Conservation (phyloP, 2,329 filamentous ascomycete species). For the Macrophomina tecta region DNA sequence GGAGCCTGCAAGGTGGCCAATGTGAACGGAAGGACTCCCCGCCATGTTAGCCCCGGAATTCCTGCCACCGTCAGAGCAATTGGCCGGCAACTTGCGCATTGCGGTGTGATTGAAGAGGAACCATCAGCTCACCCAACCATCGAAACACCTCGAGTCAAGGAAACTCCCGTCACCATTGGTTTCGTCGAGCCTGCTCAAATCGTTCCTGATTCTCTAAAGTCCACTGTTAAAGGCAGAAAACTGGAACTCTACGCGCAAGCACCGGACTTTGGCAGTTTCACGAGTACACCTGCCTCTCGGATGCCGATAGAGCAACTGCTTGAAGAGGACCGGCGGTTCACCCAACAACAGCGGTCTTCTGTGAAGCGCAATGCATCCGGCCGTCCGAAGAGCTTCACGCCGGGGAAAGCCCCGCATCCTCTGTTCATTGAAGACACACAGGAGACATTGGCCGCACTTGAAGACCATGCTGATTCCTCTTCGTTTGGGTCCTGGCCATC, state of each 20-base stretch:
- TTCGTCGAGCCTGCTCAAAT: not conserved
- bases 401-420: not conserved
- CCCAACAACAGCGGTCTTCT: not conserved
- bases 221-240: not conserved
- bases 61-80: not conserved
- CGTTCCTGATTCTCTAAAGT: not conserved
- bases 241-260: constrained; percentile 3
- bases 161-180: not conserved
- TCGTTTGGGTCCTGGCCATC: constrained; percentile 29
- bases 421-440: constrained; percentile 52
- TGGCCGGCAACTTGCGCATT: not conserved
- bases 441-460: constrained; percentile 46
- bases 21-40: not conserved
- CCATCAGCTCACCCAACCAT: not conserved
- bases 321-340: not conserved
- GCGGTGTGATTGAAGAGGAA: not conserved
- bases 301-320: constrained; percentile 10
- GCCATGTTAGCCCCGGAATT: not conserved
- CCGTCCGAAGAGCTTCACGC: not conserved
- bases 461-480: constrained; percentile 47
- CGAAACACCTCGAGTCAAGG: not conserved
- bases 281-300: constrained; percentile 1
- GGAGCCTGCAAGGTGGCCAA: not conserved
- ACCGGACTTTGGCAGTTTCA: constrained; percentile 22
- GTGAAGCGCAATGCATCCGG: constrained; percentile 13